Evolutionary conservation across 331 rosid genomes (phyloP).

Genomic region (Quercus lobata): DNA sequence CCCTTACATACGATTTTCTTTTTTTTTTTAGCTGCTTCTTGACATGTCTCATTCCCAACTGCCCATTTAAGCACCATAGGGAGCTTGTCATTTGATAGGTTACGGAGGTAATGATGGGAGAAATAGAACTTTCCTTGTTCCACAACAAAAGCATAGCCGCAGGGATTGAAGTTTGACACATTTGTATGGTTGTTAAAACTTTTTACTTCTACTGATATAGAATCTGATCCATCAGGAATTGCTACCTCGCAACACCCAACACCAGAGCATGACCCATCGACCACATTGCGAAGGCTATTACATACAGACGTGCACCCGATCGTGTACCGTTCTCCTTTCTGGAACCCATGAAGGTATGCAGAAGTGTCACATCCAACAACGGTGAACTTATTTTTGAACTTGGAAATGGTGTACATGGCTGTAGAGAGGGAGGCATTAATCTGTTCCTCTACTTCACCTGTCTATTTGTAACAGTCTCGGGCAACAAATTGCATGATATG

Average conservation of each 20-base stretch:
- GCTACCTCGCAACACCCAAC: too few species aligned
- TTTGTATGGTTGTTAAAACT: not conserved
- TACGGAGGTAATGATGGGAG: not conserved
- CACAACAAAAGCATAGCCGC: too few species aligned
- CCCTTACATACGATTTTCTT: not conserved
- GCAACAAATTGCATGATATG: too few species aligned
- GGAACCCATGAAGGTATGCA: not conserved
- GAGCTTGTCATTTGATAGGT: not conserved
- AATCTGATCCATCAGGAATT: slow-evolving; percentile 4
- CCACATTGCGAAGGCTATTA: not conserved
- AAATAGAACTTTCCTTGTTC: not conserved
- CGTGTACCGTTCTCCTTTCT: not conserved
- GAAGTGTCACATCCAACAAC: too few species aligned
- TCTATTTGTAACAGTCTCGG: not conserved
- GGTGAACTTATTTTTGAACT: too few species aligned
- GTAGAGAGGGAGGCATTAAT: too few species aligned
- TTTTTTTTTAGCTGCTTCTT: not conserved
- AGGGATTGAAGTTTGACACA: not conserved
- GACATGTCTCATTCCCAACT: not conserved
- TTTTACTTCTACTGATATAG: not conserved
- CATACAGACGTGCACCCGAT: slow-evolving; percentile 22
- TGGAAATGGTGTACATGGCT: too few species aligned
- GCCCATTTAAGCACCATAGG: not conserved
- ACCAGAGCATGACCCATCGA: not conserved
- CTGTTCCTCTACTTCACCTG: not conserved